Conservation (phyloP, 441 rosid genomes). For the Syzygium malaccense region DNA sequence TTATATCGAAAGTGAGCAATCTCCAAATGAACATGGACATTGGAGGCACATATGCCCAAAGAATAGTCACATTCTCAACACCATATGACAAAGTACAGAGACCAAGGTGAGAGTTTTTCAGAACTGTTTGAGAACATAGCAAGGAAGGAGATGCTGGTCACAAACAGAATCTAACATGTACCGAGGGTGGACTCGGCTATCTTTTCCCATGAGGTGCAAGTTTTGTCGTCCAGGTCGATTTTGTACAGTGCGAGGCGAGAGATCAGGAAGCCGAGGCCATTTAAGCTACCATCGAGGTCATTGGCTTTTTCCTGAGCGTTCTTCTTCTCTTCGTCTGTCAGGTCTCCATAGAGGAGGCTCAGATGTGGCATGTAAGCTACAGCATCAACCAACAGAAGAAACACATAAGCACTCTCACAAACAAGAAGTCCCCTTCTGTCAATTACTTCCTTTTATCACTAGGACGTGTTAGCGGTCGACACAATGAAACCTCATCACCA, state of each 20-base stretch:
- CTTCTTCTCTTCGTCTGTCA: constrained; percentile 66
- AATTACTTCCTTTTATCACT: neutral
- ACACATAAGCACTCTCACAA: neutral
- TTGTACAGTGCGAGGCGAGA: constrained; percentile 54
- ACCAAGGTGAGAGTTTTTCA: neutral
- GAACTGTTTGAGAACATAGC: neutral
- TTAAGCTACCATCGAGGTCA: constrained; percentile 38
- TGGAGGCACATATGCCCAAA: neutral
- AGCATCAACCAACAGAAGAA: neutral
- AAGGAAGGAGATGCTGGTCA: neutral
- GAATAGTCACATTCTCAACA: neutral
- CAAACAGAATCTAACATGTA: constrained; percentile 3
- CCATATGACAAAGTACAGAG: neutral
- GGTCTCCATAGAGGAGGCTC: constrained; percentile 69
- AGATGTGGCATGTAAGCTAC: constrained; percentile 91
- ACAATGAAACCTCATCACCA: fast-evolving
- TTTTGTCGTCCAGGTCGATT: constrained; percentile 52
- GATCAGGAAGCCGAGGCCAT: constrained; percentile 44
- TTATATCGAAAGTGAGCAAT: neutral
- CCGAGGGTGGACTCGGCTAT: constrained; percentile 42
- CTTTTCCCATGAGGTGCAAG: constrained; percentile 71
- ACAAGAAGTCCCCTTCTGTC: neutral
- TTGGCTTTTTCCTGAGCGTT: constrained; percentile 55
- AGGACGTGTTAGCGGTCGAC: neutral
- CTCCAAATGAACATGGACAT: neutral